Evolutionary conservation across 2,329 filamentous ascomycete genomes (phyloP).

Genomic region (Dactylellina cionopaga): DNA sequence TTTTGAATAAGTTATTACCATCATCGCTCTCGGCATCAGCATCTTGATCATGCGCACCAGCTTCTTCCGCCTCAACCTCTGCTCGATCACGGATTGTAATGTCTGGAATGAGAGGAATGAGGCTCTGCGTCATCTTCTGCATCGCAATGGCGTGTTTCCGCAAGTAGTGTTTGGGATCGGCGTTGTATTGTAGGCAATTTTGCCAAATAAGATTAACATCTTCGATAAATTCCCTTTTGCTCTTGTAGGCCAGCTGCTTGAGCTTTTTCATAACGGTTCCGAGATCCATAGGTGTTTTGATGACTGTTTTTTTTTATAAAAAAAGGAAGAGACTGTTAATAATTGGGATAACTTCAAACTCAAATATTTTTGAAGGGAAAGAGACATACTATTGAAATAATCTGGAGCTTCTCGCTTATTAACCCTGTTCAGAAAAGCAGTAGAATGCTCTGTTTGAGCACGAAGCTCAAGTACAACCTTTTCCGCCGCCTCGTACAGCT

Average conservation of each 20-base stretch:
- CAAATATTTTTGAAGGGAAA: background rate
- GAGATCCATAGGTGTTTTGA: slow-evolving; percentile 97
- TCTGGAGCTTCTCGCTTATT: slow-evolving; percentile 97
- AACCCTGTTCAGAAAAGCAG: slow-evolving; percentile 91
- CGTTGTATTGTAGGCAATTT: slow-evolving; percentile 96
- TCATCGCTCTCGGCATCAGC: slow-evolving; percentile 58
- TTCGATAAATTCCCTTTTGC: slow-evolving; percentile 91
- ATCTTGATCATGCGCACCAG: slow-evolving; percentile 56
- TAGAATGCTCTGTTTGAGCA: slow-evolving; percentile 95
- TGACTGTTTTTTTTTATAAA: too few relatives aligned
- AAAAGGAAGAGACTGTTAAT: background rate
- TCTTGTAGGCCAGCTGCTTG: slow-evolving; percentile 80
- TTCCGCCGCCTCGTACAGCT: slow-evolving; percentile 94
- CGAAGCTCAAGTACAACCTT: slow-evolving; percentile 98
- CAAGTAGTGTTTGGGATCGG: slow-evolving; percentile 84
- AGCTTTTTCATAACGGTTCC: slow-evolving; percentile 99
- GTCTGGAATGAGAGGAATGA: slow-evolving; percentile 93
- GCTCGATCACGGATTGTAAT: slow-evolving; percentile 88
- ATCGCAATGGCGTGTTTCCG: slow-evolving; percentile 94
- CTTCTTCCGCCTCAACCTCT: slow-evolving; percentile 87
- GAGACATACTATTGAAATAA: slow-evolving; percentile 82
- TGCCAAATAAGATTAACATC: slow-evolving; percentile 96
- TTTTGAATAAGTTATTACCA: slow-evolving; percentile 52
- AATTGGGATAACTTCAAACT: background rate
- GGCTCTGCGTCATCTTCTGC: slow-evolving; percentile 96